Evolutionary conservation across 2,329 filamentous ascomycete genomes (phyloP).

Genomic region (Cordyceps farinosa): DNA sequence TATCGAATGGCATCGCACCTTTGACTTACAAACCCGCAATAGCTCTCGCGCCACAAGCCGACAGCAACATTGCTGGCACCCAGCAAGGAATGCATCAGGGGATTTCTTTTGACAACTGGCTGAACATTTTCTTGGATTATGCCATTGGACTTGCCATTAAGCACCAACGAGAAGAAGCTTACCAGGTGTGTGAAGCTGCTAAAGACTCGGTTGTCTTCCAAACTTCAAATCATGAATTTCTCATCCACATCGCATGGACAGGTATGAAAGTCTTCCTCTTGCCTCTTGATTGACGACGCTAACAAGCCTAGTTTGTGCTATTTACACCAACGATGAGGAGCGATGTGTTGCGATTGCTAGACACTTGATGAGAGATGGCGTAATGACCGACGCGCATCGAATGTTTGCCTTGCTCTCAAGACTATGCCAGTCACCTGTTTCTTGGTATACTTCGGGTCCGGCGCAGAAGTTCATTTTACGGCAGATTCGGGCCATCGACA

Average conservation of each 20-base stretch:
- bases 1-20: background rate
- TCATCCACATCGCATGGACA: slow-evolving; percentile 75
- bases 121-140: slow-evolving; percentile 86
- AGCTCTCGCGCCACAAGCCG: slow-evolving; percentile 34
- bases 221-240: slow-evolving; percentile 63
- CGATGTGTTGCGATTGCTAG: slow-evolving; percentile 69
- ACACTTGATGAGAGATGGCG: slow-evolving; percentile 79
- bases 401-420: slow-evolving; percentile 77
- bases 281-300: background rate
- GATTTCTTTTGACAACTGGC: slow-evolving; percentile 79
- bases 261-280: slow-evolving; percentile 41
- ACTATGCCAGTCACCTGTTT: slow-evolving; percentile 67
- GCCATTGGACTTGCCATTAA: slow-evolving; percentile 69
- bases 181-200: slow-evolving; percentile 74
- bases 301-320: slow-evolving; percentile 63
- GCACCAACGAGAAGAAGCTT: slow-evolving; percentile 67
- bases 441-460: slow-evolving; percentile 75
- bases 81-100: slow-evolving; percentile 57
- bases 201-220: slow-evolving; percentile 80
- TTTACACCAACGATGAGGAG: slow-evolving; percentile 76
- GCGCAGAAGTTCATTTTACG: slow-evolving; percentile 89
- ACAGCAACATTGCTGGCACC: slow-evolving; percentile 19
- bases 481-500: slow-evolving; percentile 88
- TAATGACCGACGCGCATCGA: slow-evolving; percentile 78
- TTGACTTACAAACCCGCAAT: background rate